Percentiles rank a stretch among this genome's conserved stretches.
These are phyloP conservation scores for Geotrichum siamense DNA, from an alignment of 1,139 yeast genomes.

Conservation along the genomic window DNA sequence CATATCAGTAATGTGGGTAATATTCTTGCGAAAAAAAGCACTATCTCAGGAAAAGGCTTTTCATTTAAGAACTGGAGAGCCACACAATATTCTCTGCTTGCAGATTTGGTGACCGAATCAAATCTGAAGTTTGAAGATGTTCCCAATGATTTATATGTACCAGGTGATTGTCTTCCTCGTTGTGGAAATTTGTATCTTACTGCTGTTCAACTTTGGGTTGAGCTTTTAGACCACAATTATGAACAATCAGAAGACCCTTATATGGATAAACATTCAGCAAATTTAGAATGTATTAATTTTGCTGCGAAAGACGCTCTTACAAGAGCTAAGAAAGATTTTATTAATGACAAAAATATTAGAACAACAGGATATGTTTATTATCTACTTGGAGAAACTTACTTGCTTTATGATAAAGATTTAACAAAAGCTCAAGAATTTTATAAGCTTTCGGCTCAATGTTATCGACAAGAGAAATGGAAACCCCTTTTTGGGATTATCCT, in stretches of 20 bases:
- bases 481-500: constrained; percentile 21
- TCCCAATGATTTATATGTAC: constrained; percentile 34
- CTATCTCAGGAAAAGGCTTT: constrained; percentile 27
- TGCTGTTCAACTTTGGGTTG: constrained; percentile 30
- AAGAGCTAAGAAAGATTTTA: constrained; percentile 25
- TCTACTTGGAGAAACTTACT: constrained; percentile 31
- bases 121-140: background rate
- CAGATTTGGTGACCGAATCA: constrained; percentile 44
- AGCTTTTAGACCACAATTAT: constrained; percentile 4
- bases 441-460: constrained; percentile 24
- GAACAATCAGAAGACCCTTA: constrained; percentile 20
- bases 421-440: constrained; percentile 36
- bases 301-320: constrained; percentile 25
- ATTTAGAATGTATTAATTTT: constrained; percentile 26
- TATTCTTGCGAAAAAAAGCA: constrained; percentile 25
- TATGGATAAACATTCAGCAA: constrained; percentile 20
- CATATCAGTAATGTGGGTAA: constrained; percentile 47
- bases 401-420: constrained; percentile 30
- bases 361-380: constrained; percentile 34
- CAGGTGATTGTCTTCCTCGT: constrained; percentile 39
- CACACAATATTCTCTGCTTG: constrained; percentile 48
- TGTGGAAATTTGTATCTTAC: constrained; percentile 43
- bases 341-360: constrained; percentile 32
- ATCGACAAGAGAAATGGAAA: constrained; percentile 28
- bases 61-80: constrained; percentile 37